phyloP scores from a whole-genome alignment of 2,329 filamentous ascomycete genomes.

The Diaporthe sp. region DNA sequence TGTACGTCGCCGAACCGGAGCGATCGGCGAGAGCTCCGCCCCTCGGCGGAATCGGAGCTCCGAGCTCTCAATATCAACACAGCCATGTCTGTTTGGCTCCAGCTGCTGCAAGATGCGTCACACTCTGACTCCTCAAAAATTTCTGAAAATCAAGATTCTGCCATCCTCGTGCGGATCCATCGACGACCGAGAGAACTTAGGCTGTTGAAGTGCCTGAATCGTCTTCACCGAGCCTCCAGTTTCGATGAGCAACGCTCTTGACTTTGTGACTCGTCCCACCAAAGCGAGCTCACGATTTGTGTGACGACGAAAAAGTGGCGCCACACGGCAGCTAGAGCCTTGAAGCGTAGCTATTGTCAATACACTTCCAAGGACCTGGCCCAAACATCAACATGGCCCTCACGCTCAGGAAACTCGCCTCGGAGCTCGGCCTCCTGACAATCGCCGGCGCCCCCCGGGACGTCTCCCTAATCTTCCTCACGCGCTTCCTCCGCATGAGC shows the following conservation, averaged over 20 bases:
- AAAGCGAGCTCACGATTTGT: neutral
- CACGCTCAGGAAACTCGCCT: conserved; percentile 34
- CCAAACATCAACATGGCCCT: conserved; percentile 25
- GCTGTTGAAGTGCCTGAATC: neutral
- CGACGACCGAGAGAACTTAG: neutral
- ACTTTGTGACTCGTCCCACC: neutral
- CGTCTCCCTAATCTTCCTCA: conserved; percentile 69
- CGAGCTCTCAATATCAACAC: neutral
- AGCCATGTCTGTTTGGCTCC: neutral
- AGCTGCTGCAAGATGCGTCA: neutral
- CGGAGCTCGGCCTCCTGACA: conserved; percentile 62
- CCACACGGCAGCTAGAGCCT: neutral
- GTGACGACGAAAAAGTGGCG: neutral
- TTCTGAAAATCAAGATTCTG: neutral
- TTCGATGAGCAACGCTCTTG: neutral
- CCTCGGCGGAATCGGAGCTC: neutral
- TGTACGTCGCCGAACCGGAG: neutral
- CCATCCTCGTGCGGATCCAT: neutral
- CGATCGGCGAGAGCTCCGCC: neutral
- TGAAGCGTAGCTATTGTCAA: neutral
- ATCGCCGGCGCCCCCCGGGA: conserved; percentile 60
- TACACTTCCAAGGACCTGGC: no score
- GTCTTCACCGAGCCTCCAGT: neutral
- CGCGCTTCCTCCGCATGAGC: conserved; percentile 73
- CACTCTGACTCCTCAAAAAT: neutral